phyloP scores from a whole-genome alignment of 192 early-diverging fungal genomes.

The Geosiphon pyriformis region DNA sequence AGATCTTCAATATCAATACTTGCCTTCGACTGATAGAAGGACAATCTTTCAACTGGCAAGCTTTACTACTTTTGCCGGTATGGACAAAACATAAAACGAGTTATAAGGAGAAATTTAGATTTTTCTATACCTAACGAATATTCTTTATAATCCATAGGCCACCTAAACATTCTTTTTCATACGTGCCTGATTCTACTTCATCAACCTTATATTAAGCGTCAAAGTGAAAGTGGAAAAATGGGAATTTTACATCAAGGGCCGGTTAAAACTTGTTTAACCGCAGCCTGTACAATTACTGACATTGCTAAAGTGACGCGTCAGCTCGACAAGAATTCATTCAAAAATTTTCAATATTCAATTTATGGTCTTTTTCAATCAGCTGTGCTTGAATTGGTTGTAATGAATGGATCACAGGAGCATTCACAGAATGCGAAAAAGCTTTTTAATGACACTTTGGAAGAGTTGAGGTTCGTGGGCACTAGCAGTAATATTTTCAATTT shows the following conservation, averaged over 20 bases:
- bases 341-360: conserved; percentile 6
- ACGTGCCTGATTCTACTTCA: conserved; percentile 22
- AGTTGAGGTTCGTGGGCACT: not conserved
- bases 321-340: conserved; percentile 7
- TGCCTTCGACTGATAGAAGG: conserved; percentile 5
- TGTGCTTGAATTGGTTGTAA: conserved; percentile 14
- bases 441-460: conserved; percentile 13
- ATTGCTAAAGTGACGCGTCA: conserved; percentile 14
- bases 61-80: conserved; percentile 14
- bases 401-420: conserved; percentile 14
- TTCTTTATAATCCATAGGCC: not conserved
- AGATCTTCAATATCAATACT: conserved; percentile 28
- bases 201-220: conserved; percentile 20
- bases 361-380: conserved; percentile 15
- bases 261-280: conserved; percentile 19
- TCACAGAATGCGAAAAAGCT: conserved; percentile 6
- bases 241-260: conserved; percentile 11
- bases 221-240: conserved; percentile 9
- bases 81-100: not conserved
- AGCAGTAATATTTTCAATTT: not conserved
- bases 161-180: conserved; percentile 24
- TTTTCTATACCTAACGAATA: not conserved
- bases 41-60: conserved; percentile 8
- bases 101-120: not conserved
- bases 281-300: conserved; percentile 19